These are phyloP conservation scores for Verruconis gallopava DNA, from an alignment of 2,329 filamentous ascomycete genomes.

Conservation along the genomic window DNA sequence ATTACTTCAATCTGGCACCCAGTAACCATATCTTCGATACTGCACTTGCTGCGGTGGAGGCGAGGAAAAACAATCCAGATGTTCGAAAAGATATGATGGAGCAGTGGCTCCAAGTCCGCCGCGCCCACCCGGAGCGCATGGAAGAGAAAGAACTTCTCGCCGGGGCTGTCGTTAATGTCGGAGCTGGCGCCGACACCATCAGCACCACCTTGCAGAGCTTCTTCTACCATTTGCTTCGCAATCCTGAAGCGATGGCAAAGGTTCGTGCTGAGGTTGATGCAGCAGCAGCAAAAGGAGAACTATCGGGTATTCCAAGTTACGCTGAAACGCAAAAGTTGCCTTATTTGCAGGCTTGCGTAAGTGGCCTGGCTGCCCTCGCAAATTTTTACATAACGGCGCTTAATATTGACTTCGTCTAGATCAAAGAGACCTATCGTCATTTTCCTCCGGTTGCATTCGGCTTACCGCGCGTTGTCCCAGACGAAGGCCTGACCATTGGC, in stretches of 20 bases:
- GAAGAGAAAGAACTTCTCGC: conserved; percentile 23
- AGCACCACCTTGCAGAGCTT: conserved; percentile 24
- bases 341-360: not conserved
- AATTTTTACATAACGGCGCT: too few species aligned
- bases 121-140: conserved; percentile 22
- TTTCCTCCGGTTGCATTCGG: conserved; percentile 13
- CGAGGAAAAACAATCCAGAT: conserved; percentile 21
- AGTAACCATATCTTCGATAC: conserved; percentile 28
- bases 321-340: not conserved
- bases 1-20: conserved; percentile 22
- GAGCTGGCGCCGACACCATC: conserved; percentile 28
- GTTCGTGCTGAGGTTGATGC: conserved; percentile 17
- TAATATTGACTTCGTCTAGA: not conserved
- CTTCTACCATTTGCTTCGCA: conserved; percentile 23
- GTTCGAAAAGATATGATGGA: conserved; percentile 25
- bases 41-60: conserved; percentile 19
- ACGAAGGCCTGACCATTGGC: conserved; percentile 17
- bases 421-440: conserved; percentile 6
- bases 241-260: conserved; percentile 16
- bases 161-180: conserved; percentile 23
- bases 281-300: conserved; percentile 4
- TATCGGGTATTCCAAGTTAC: conserved; percentile 11
- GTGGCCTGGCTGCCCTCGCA: not conserved
- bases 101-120: conserved; percentile 23
- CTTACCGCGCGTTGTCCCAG: conserved; percentile 17